phyloP scores from a whole-genome alignment of 1,139 yeast genomes.

The Kodamaea suecica region DNA sequence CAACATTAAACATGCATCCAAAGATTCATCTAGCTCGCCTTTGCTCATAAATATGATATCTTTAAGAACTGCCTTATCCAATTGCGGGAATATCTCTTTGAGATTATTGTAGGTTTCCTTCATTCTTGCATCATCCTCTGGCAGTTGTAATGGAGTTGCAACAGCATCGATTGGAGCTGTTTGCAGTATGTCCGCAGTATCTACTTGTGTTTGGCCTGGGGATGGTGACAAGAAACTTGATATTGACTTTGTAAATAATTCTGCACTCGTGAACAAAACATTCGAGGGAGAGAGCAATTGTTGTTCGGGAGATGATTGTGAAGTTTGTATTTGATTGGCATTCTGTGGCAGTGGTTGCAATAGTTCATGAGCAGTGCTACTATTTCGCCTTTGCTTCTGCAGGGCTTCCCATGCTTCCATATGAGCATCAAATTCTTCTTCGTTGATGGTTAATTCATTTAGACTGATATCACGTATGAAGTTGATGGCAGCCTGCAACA shows the following conservation, averaged over 20 bases:
- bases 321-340: conserved; percentile 10
- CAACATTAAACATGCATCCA: conserved; percentile 57
- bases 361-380: no score
- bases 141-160: conserved; percentile 5
- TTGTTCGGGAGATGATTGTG: conserved; percentile 21
- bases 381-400: conserved; percentile 18
- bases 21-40: conserved; percentile 70
- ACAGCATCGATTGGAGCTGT: no score
- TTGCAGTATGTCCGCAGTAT: no score
- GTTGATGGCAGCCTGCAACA: conserved; percentile 80
- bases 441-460: conserved; percentile 58
- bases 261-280: conserved; percentile 53
- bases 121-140: conserved; percentile 10
- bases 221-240: conserved; percentile 46
- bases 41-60: conserved; percentile 70
- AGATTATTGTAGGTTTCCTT: conserved; percentile 42
- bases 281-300: conserved; percentile 45
- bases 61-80: conserved; percentile 64
- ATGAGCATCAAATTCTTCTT: conserved; percentile 52
- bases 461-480: conserved; percentile 63
- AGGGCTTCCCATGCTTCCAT: conserved; percentile 52
- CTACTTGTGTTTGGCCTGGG: conserved; percentile 19
- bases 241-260: conserved; percentile 48
- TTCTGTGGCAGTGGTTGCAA: conserved; percentile 11
- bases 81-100: conserved; percentile 69